Base-by-base conservation (phyloP, 441 rosid species). In the Pelargonium fulgidum region DNA sequence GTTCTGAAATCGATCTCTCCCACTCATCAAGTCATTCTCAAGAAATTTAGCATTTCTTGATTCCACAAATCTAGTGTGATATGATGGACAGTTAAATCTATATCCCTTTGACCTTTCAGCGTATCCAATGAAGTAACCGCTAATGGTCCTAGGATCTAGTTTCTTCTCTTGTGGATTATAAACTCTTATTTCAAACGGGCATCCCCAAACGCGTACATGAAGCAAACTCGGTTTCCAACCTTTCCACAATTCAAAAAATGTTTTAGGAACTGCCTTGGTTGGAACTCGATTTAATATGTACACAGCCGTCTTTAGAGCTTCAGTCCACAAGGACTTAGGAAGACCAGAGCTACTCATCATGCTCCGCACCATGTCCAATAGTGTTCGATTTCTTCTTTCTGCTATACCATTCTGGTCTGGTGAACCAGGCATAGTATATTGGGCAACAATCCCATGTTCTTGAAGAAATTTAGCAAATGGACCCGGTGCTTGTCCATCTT, bases 401-500 rank as follows among this genome's bases (percentile, higher is more conserved):
- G 19, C 48, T 2, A 64, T 33, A 16, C 64, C 52, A 48, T 58
- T 70, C 2, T 17, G 61, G 10, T 50, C n/a, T 2, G 29, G 54
- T 36, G 68, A 41, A 36, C 56, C 26, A 66, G 12, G 22, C 52
- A 19, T 19, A 9, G 54, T 66, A 19, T 42, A 66, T 58, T 68
- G 65, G 24, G 44, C 59, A 41, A 71, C 42, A 5, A 65, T 64
- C 33, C 58, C 75, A 62, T 56, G 0, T 17, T 76, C 22, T 64
- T 68, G 20, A 72, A 68, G 14, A 64, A 76, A 52, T 9, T 44
- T 68, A 0, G 29, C 48, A 76, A 68, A 76, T n/a, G 10, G 64
- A 68, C 79, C 17, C 0, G 0, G 26, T 42, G 54, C 16, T 68
- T 72, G 45, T 68, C 70, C 76, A 72, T 41, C 29, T 29, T 61